These are phyloP conservation scores for Solanum dulcamara DNA, from an alignment of 257 asterid species.

Conservation along the genomic window DNA sequence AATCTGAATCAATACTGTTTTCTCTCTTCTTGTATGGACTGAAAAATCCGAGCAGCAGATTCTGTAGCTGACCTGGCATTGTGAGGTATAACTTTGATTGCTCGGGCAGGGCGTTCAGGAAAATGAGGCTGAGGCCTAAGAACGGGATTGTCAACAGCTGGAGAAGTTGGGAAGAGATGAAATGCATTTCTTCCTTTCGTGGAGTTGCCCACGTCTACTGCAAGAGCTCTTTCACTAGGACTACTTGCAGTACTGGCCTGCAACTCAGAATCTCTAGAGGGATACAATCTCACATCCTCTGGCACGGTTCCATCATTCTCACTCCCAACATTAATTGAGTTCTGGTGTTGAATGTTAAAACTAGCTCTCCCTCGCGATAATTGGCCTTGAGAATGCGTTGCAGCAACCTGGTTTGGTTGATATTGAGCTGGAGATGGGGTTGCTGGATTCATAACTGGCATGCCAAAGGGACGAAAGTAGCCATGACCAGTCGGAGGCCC, in stretches of 20 bases:
- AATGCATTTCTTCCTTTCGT: slow-evolving; percentile 28
- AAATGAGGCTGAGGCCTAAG: slow-evolving; percentile 1
- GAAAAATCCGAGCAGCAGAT: slow-evolving; percentile 80
- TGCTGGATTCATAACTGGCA: slow-evolving; percentile 37
- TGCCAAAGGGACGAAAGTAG: slow-evolving; percentile 44
- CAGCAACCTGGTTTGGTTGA: slow-evolving; percentile 15
- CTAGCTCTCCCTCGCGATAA: slow-evolving; percentile 15
- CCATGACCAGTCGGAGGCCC: slow-evolving; percentile 24
- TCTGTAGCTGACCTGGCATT: slow-evolving; percentile 64
- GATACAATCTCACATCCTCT: not conserved
- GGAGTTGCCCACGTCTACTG: slow-evolving; percentile 1
- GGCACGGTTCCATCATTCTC: slow-evolving; percentile 13
- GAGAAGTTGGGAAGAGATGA: slow-evolving; percentile 40
- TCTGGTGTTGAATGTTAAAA: slow-evolving; percentile 7
- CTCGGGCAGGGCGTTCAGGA: slow-evolving; percentile 20
- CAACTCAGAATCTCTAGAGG: slow-evolving; percentile 31
- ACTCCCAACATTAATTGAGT: slow-evolving; percentile 3
- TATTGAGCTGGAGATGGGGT: slow-evolving; percentile 23
- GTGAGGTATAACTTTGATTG: slow-evolving; percentile 69
- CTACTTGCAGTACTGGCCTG: slow-evolving; percentile 60
- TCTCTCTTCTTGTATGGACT: slow-evolving; percentile 79
- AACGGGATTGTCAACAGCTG: slow-evolving; percentile 7
- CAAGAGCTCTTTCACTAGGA: slow-evolving; percentile 21
- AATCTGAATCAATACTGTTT: slow-evolving; percentile 32
- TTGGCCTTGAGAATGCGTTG: slow-evolving; percentile 9